Percentiles rank a stretch among this genome's conserved stretches.
Conservation (phyloP, 331 rosid species). For the Cucumis variabilis region DNA sequence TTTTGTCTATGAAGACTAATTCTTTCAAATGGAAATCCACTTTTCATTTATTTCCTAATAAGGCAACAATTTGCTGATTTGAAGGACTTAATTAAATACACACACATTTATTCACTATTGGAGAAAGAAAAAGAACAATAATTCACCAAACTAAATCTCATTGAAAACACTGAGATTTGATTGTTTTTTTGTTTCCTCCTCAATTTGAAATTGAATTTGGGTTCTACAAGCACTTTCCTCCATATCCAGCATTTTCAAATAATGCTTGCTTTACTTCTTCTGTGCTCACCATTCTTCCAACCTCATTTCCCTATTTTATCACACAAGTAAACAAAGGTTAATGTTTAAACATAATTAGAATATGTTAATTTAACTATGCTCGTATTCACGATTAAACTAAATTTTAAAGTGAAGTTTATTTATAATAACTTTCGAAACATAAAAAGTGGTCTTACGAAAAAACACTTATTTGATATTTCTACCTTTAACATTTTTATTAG, state of each 20-base stretch:
- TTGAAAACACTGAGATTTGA: conserved; percentile 14
- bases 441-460: too few relatives aligned
- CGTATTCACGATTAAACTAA: too few relatives aligned
- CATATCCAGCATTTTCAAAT: conserved; percentile 89
- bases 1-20: neutral
- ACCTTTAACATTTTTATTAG: too few relatives aligned
- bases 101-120: conserved; percentile 19
- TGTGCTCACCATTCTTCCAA: conserved; percentile 42
- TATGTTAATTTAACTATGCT: too few relatives aligned
- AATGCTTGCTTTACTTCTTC: conserved; percentile 86
- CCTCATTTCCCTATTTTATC: conserved; percentile 54
- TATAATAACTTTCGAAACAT: too few relatives aligned
- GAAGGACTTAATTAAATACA: neutral
- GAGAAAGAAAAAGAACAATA: neutral
- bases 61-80: neutral
- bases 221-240: conserved; percentile 86
- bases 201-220: neutral
- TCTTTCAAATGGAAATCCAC: neutral
- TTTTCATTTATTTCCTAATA: neutral
- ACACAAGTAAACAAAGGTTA: neutral
- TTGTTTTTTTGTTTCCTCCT: neutral
- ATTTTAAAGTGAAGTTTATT: too few relatives aligned
- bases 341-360: too few relatives aligned
- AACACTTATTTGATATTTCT: too few relatives aligned
- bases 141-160: conserved; percentile 14